A percentile compares a stretch with the other conserved stretches of the same genome.
Evolutionary conservation across 495 filamentous ascomycete species (phyloP).

Genomic region (Penicillium canariense): DNA sequence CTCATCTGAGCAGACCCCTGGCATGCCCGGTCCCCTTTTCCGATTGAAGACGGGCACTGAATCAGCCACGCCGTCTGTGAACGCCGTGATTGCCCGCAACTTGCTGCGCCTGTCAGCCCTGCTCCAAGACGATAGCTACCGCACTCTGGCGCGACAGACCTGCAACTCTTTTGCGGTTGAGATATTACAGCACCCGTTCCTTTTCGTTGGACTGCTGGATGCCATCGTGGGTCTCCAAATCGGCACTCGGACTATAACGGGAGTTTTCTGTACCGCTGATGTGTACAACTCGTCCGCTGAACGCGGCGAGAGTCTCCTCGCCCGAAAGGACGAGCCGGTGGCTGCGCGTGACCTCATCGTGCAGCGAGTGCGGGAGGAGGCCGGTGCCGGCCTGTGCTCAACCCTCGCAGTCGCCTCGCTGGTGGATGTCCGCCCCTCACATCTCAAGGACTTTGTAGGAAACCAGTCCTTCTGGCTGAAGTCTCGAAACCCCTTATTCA

Average conservation of each 20-base stretch:
- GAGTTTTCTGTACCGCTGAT: constrained; percentile 35
- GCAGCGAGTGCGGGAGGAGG: constrained; percentile 38
- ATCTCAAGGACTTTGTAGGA: constrained; percentile 51
- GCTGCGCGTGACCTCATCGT: constrained; percentile 38
- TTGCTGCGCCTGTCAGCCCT: constrained; percentile 73
- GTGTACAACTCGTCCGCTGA: constrained; percentile 5
- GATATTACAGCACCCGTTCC: constrained; percentile 85
- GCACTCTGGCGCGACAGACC: constrained; percentile 65
- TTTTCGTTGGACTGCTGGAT: constrained; percentile 77
- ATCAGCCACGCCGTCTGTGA: constrained; percentile 81
- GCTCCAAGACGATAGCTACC: constrained; percentile 65
- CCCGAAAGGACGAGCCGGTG: constrained; percentile 28
- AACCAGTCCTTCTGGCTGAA: constrained; percentile 53
- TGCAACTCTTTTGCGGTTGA: constrained; percentile 84
- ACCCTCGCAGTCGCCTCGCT: constrained; percentile 35
- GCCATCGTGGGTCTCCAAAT: constrained; percentile 71
- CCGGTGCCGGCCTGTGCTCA: constrained; percentile 39
- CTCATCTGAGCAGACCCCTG: constrained; percentile 55
- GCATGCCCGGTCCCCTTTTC: constrained; percentile 74
- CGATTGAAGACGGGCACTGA: constrained; percentile 94
- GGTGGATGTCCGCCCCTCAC: constrained; percentile 39
- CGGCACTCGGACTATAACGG: constrained; percentile 46
- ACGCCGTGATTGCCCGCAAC: constrained; percentile 80
- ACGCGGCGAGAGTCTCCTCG: constrained; percentile 24
- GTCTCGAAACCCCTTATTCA: constrained; percentile 46